A percentile compares a stretch with the other conserved stretches of the same genome.
These are phyloP conservation scores for Glebionis coronaria DNA, from an alignment of 129 eudicot genomes.

Conservation along the genomic window DNA sequence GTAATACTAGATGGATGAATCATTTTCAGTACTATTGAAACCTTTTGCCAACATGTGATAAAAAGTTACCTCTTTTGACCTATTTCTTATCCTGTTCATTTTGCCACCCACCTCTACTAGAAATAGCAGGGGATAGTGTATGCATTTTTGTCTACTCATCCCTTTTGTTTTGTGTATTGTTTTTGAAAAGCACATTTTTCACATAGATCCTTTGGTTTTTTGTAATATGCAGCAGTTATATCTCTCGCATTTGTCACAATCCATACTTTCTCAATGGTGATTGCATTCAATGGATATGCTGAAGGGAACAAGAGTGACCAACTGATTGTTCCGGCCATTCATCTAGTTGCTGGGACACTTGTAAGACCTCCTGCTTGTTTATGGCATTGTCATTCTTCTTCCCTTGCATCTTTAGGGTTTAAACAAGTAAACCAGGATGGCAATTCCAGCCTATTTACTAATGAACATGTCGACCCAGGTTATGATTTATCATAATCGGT, in stretches of 20 bases:
- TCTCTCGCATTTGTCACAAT: conserved; percentile 95
- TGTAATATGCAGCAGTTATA: conserved; percentile 60
- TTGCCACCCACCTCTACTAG: no score
- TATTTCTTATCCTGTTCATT: no score
- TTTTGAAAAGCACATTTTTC: not conserved
- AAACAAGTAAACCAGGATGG: not conserved
- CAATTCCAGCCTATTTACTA: not conserved
- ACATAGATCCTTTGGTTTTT: not conserved
- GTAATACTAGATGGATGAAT: not conserved
- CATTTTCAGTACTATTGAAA: not conserved
- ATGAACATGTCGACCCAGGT: not conserved
- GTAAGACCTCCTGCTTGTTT: conserved; percentile 33
- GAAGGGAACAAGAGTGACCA: conserved; percentile 73
- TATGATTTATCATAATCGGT: not conserved
- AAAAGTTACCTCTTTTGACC: no score
- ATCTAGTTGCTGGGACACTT: conserved; percentile 70
- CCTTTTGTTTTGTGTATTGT: not conserved
- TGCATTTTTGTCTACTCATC: not conserved
- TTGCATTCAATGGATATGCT: conserved; percentile 90
- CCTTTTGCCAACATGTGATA: no score
- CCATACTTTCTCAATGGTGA: conserved; percentile 98
- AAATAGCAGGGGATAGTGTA: no score
- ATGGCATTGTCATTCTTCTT: not conserved
- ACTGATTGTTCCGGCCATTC: conserved; percentile 68
- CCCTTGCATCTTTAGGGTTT: conserved; percentile 8